A percentile compares a stretch with the other conserved stretches of the same genome.
Evolutionary conservation across 352 stramenopile species (phyloP).

Genomic region (Sclerospora graminicola): DNA sequence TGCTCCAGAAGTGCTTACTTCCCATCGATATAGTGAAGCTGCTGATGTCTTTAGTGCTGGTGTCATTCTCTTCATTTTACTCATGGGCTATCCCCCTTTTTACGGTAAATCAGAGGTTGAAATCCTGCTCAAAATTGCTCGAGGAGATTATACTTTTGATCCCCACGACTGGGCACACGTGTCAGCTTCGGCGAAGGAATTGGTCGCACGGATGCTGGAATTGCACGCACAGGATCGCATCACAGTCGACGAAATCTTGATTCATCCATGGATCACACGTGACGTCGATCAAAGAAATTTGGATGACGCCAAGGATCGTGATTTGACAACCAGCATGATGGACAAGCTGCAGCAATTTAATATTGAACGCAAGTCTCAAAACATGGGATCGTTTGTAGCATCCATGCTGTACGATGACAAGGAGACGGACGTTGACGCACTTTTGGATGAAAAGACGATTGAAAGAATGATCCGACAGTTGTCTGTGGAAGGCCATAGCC

Average conservation of each 20-base stretch:
- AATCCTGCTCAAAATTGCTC: constrained; percentile 38
- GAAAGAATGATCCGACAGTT: no score
- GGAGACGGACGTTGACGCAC: no score
- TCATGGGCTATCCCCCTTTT: constrained; percentile 63
- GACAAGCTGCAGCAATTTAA: no score
- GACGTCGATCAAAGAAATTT: no score
- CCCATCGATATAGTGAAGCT: constrained; percentile 38
- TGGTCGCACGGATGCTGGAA: constrained; percentile 52
- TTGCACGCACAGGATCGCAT: constrained; percentile 25
- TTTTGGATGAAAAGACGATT: no score
- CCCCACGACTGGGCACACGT: constrained; percentile 43
- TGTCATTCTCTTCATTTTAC: constrained; percentile 54
- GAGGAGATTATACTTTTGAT: constrained; percentile 43
- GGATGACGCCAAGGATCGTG: no score
- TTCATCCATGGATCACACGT: constrained; percentile 52
- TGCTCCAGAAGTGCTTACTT: constrained; percentile 52
- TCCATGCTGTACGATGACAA: no score
- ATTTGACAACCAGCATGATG: no score
- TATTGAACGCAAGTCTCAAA: no score
- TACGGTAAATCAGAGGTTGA: constrained; percentile 46
- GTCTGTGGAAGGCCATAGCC: no score
- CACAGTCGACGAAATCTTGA: constrained; percentile 61
- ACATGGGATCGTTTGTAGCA: no score
- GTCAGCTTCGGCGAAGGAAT: constrained; percentile 39
- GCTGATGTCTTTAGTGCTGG: constrained; percentile 71